Evolutionary conservation across 1,284 basidiomycete species (phyloP).

Genomic region (Rhodotorula sp.): DNA sequence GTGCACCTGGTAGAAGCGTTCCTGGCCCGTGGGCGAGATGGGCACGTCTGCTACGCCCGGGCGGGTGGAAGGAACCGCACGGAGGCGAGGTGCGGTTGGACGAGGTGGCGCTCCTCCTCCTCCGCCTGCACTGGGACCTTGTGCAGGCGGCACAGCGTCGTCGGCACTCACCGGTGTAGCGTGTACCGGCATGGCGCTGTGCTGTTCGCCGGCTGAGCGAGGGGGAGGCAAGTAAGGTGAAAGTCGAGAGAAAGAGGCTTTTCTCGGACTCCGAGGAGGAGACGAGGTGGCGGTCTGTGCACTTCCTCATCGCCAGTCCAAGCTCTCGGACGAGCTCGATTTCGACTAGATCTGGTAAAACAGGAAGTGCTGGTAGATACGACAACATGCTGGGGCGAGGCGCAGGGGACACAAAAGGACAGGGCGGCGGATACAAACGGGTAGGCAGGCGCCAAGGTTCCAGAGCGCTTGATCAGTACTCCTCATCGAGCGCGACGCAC

Average conservation of each 20-base stretch:
- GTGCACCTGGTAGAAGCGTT: slow-evolving; percentile 9
- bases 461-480: slow-evolving; percentile 6
- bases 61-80: neutral
- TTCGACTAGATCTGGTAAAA: neutral
- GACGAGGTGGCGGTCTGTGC: no score
- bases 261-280: no score
- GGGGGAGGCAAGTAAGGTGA: no score
- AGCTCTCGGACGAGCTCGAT: no score
- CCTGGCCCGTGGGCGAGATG: neutral
- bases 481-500: slow-evolving; percentile 38
- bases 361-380: neutral
- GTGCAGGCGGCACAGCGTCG: no score
- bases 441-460: no score
- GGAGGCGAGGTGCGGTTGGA: neutral
- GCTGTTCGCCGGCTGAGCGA: no score
- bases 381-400: neutral
- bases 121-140: neutral
- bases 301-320: no score
- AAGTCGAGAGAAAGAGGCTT: no score
- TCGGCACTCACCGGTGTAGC: no score
- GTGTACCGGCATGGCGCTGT: no score
- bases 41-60: slow-evolving; percentile 15
- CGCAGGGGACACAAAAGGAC: neutral
- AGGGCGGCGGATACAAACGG: no score
- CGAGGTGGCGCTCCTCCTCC: neutral